Conservation (phyloP, 2,329 filamentous ascomycete species). For the Apiospora aurea region DNA sequence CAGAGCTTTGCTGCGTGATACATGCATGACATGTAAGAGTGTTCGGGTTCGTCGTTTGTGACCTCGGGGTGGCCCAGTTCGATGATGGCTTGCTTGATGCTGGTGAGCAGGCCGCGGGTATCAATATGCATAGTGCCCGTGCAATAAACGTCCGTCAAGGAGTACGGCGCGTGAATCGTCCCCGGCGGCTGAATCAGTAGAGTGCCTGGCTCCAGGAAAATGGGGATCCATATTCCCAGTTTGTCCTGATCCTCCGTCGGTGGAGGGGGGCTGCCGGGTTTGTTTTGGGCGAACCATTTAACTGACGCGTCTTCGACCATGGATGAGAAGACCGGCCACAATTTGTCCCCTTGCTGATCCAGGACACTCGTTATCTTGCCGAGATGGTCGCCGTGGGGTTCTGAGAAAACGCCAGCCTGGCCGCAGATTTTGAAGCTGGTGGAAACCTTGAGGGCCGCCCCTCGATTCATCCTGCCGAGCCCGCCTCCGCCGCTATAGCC, state of each 20-base stretch:
- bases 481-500: slow-evolving; percentile 14
- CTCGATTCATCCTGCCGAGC: slow-evolving; percentile 22
- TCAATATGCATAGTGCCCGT: slow-evolving; percentile 25
- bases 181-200: slow-evolving; percentile 23
- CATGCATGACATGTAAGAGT: slow-evolving; percentile 20
- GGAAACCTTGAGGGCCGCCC: neutral
- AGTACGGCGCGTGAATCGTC: slow-evolving; percentile 23
- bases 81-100: slow-evolving; percentile 13
- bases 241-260: neutral
- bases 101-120: slow-evolving; percentile 21
- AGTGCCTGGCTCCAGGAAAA: slow-evolving; percentile 19
- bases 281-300: slow-evolving; percentile 19
- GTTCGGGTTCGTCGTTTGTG: slow-evolving; percentile 23
- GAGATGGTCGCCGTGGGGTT: slow-evolving; percentile 21
- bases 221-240: slow-evolving; percentile 22
- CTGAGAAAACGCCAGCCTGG: slow-evolving; percentile 20
- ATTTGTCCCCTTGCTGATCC: slow-evolving; percentile 17
- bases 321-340: slow-evolving; percentile 22
- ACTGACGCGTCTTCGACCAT: slow-evolving; percentile 13
- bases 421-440: slow-evolving; percentile 23
- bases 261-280: neutral
- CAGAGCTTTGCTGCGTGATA: slow-evolving; percentile 23
- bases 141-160: slow-evolving; percentile 20
- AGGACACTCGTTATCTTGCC: slow-evolving; percentile 20
- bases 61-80: slow-evolving; percentile 21